Conservation (phyloP, 2,329 filamentous ascomycete genomes). For the Madurella mycetomatis region DNA sequence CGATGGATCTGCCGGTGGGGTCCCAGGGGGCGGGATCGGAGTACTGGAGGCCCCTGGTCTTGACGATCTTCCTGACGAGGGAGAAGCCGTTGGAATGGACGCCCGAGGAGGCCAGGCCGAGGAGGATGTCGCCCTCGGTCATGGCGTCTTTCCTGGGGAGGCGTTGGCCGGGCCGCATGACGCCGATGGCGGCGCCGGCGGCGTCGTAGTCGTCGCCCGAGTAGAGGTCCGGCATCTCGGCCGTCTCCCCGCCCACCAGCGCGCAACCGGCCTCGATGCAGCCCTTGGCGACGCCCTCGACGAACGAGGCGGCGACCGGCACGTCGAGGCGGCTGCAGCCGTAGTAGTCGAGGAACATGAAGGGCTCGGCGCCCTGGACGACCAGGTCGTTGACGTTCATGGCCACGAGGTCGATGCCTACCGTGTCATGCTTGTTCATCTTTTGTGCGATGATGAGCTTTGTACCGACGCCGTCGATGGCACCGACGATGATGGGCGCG, state of each 20-base stretch:
- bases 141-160: slow-evolving; percentile 75
- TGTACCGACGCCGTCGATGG: slow-evolving; percentile 93
- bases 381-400: slow-evolving; percentile 99
- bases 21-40: slow-evolving; percentile 74
- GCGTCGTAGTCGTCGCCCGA: slow-evolving; percentile 86
- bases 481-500: slow-evolving; percentile 80
- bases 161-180: slow-evolving; percentile 64
- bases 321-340: slow-evolving; percentile 86
- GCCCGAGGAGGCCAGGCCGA: slow-evolving; percentile 80
- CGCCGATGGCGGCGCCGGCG: slow-evolving; percentile 83
- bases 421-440: slow-evolving; percentile 85
- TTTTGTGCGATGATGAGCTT: slow-evolving; percentile 95
- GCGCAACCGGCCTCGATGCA: slow-evolving; percentile 83
- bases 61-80: slow-evolving; percentile 85
- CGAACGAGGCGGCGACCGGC: slow-evolving; percentile 73
- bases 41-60: slow-evolving; percentile 67
- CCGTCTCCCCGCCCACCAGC: slow-evolving; percentile 93
- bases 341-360: slow-evolving; percentile 98
- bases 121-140: slow-evolving; percentile 74
- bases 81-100: slow-evolving; percentile 97
- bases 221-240: slow-evolving; percentile 97
- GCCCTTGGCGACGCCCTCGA: slow-evolving; percentile 83
- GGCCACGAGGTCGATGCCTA: slow-evolving; percentile 93
- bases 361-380: slow-evolving; percentile 88
- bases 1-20: slow-evolving; percentile 46